Percentiles rank a stretch among this genome's conserved stretches.
Conservation (phyloP, 2,329 filamentous ascomycete species). For the Xylariales sp. region DNA sequence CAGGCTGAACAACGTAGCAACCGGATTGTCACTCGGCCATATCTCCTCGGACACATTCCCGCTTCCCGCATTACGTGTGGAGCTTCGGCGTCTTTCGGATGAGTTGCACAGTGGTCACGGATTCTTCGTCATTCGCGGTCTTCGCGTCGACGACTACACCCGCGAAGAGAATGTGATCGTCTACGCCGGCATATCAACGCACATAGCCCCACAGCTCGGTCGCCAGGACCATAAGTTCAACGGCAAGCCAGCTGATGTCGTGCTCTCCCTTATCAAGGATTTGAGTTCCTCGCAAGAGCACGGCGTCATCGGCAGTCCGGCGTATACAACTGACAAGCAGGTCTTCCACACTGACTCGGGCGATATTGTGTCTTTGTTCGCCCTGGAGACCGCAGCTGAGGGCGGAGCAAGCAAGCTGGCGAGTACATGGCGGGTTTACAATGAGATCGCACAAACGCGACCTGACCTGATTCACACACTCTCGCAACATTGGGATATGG, state of each 20-base stretch:
- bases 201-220: slow-evolving; percentile 50
- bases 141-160: slow-evolving; percentile 46
- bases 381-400: slow-evolving; percentile 44
- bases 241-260: slow-evolving; percentile 44
- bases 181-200: slow-evolving; percentile 55
- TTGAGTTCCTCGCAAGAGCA: slow-evolving; percentile 31
- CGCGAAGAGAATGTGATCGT: slow-evolving; percentile 55
- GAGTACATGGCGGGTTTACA: slow-evolving; percentile 57
- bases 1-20: slow-evolving; percentile 19
- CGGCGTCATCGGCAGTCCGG: slow-evolving; percentile 49
- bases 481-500: slow-evolving; percentile 45
- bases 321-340: slow-evolving; percentile 57
- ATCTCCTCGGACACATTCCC: slow-evolving; percentile 50
- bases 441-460: slow-evolving; percentile 52
- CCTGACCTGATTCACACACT: slow-evolving; percentile 57
- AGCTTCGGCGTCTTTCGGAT: slow-evolving; percentile 45
- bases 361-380: slow-evolving; percentile 56
- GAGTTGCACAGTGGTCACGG: slow-evolving; percentile 55
- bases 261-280: slow-evolving; percentile 60
- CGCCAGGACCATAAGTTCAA: slow-evolving; percentile 44
- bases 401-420: slow-evolving; percentile 56
- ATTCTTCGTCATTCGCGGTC: slow-evolving; percentile 56
- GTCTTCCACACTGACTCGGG: slow-evolving; percentile 58
- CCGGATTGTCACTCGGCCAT: slow-evolving; percentile 33
- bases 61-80: slow-evolving; percentile 43